phyloP scores from a whole-genome alignment of 2,329 filamentous ascomycete species.

The Phialemoniopsis sp. region DNA sequence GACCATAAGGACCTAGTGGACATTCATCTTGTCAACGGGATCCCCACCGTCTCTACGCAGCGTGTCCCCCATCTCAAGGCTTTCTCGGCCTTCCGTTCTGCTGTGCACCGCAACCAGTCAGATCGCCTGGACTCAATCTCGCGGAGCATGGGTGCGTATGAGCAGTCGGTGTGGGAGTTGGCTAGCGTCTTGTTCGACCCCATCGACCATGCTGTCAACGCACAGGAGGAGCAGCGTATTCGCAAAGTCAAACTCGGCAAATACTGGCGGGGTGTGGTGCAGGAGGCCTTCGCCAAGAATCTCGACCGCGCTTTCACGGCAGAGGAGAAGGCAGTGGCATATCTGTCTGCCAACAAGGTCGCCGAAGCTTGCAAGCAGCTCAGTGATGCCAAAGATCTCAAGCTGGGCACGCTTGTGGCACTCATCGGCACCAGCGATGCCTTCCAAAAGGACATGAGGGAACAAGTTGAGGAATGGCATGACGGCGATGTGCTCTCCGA shows the following conservation, averaged over 20 bases:
- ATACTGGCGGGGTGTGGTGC: slow-evolving; percentile 65
- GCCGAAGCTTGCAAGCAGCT: slow-evolving; percentile 80
- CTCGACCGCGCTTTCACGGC: slow-evolving; percentile 55
- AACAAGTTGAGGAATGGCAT: slow-evolving; percentile 82
- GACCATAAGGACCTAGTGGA: slow-evolving; percentile 52
- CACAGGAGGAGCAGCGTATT: slow-evolving; percentile 27
- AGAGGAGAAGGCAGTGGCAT: slow-evolving; percentile 81
- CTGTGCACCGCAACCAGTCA: slow-evolving; percentile 21
- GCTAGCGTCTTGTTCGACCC: slow-evolving; percentile 83
- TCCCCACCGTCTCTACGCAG: slow-evolving; percentile 55
- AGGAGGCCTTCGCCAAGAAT: slow-evolving; percentile 48
- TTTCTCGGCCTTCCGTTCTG: slow-evolving; percentile 36
- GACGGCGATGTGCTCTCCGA: slow-evolving; percentile 81
- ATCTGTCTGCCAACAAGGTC: slow-evolving; percentile 74
- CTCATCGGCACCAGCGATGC: slow-evolving; percentile 72
- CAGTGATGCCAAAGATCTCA: slow-evolving; percentile 68
- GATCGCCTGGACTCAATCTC: slow-evolving; percentile 28
- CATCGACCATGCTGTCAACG: slow-evolving; percentile 37
- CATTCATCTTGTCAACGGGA: slow-evolving; percentile 47
- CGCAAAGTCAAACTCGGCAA: slow-evolving; percentile 63
- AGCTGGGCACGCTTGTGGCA: slow-evolving; percentile 32
- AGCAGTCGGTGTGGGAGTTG: slow-evolving; percentile 79
- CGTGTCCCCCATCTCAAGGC: slow-evolving; percentile 38
- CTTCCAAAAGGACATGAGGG: slow-evolving; percentile 68
- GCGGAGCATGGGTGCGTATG: slow-evolving; percentile 36